Evolutionary conservation across 2,329 filamentous ascomycete genomes (phyloP), one percentile per base, ranked within the genome.

Genomic region (Fusarium protoensiforme): DNA sequence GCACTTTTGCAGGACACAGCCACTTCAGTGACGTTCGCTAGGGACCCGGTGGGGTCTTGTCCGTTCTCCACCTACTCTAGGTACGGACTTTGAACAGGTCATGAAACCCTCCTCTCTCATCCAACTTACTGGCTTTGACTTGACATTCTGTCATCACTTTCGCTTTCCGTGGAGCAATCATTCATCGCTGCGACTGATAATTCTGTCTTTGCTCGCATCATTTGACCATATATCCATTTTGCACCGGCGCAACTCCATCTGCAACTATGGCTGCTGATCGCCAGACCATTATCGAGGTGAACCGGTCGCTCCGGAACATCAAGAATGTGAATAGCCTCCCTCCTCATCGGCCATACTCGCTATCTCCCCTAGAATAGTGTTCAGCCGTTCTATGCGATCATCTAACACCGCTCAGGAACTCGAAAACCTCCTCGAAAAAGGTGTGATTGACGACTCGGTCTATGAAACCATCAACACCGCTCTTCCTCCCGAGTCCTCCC

Each of bases 291-390:
- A 90, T 91, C 73, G 89, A 90, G 88, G 91, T 92, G 84, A 96
- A 96, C 86, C 91, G 94, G 85, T 95, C 94, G 80, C 90, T 97
- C 80, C 92, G 94, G 74, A 92, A 90, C 79, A 95, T 98, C 86
- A 95, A 94, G 85, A 94, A 92, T 80, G 94, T 95, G 86, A 77
- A 39, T 62, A 41, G 35, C 61, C 22, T 39, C 20, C 16, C 22
- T 59, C 11, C 46, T n/a, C 31, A 14, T 31, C 46, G 27, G 31
- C 41, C 11, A n/a, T n/a, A 36, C 16, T 29, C 27, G 9, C 16
- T 16, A 54, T 18, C 11, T 36, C 33, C 36, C 8, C 33, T 31
- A 22, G 14, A 24, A n/a, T 13, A 29, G 13, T n/a, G 10, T 13
- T 13, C 14, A 16, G 35, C 35, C 20, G 16, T 36, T 38, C 5